Conservation (phyloP, 1,284 basidiomycete genomes). For the Malassezia brasiliensis region DNA sequence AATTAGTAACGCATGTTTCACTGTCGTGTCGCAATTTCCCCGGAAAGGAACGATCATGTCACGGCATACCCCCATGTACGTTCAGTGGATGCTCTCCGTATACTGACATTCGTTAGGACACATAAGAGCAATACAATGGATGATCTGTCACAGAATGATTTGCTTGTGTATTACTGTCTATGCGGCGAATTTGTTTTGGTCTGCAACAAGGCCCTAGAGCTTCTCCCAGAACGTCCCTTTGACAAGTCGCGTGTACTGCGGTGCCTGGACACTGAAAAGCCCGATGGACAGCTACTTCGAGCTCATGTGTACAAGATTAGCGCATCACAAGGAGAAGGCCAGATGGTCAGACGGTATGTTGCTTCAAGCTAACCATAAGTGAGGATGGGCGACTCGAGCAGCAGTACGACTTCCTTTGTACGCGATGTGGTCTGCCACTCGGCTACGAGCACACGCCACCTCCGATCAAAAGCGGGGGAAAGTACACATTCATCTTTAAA, state of each 20-base stretch:
- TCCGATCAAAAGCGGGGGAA: conserved; percentile 38
- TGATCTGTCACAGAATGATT: conserved; percentile 7
- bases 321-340: conserved; percentile 25
- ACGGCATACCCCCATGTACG: conserved; percentile 9
- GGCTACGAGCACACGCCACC: conserved; percentile 43
- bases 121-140: too few species aligned
- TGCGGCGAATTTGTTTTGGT: conserved; percentile 45
- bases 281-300: conserved; percentile 15
- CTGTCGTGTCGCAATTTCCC: neutral
- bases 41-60: conserved; percentile 8
- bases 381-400: conserved; percentile 29
- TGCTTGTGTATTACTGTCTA: conserved; percentile 39
- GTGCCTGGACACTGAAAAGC: conserved; percentile 24
- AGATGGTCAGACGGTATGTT: conserved; percentile 21
- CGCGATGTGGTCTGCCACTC: conserved; percentile 32
- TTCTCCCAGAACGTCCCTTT: conserved; percentile 27
- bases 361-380: conserved; percentile 2
- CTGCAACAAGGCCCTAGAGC: conserved; percentile 21
- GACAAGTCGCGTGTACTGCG: conserved; percentile 32
- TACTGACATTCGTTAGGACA: too few species aligned
- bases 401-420: conserved; percentile 35
- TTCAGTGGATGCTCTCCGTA: too few species aligned
- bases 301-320: conserved; percentile 34
- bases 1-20: neutral
- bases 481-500: conserved; percentile 34